phyloP scores from a whole-genome alignment of 352 stramenopile species.

The Globisporangium yorkense region DNA sequence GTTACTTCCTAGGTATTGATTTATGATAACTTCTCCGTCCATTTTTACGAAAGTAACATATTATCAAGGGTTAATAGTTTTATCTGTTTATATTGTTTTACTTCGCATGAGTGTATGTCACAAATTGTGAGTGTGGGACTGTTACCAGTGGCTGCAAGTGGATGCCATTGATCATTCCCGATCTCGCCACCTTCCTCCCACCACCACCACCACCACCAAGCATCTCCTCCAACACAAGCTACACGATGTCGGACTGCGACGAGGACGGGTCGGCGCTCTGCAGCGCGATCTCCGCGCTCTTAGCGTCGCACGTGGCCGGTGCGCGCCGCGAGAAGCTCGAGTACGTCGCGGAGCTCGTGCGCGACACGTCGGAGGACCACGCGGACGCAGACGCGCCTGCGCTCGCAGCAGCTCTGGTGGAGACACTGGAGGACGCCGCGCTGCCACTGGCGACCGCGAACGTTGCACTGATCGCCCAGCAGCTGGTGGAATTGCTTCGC shows the following conservation, averaged over 20 bases:
- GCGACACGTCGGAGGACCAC: conserved; percentile 40
- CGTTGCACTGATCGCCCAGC: conserved; percentile 14
- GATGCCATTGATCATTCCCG: no score
- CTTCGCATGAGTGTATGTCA: no score
- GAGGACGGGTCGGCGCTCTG: neutral
- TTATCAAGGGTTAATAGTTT: no score
- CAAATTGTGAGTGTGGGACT: no score
- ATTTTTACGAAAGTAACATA: no score
- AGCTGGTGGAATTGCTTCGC: conserved; percentile 18
- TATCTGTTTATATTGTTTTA: no score
- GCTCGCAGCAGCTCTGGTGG: conserved; percentile 23
- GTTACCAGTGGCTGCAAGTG: no score
- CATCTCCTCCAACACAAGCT: no score
- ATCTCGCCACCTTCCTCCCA: no score
- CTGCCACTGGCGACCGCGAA: conserved; percentile 25
- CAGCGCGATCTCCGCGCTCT: conserved; percentile 19
- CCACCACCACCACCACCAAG: no score
- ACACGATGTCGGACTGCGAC: neutral
- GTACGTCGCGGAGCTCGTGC: conserved; percentile 59
- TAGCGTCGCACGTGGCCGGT: conserved; percentile 14
- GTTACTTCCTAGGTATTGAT: no score
- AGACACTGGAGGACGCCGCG: conserved; percentile 38
- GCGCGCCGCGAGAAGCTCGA: conserved; percentile 31
- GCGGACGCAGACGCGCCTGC: conserved; percentile 8
- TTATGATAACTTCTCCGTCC: no score